A percentile compares a stretch with the other conserved stretches of the same genome.
Conservation (phyloP, 441 rosid species). For the Eutrema salsugineum region DNA sequence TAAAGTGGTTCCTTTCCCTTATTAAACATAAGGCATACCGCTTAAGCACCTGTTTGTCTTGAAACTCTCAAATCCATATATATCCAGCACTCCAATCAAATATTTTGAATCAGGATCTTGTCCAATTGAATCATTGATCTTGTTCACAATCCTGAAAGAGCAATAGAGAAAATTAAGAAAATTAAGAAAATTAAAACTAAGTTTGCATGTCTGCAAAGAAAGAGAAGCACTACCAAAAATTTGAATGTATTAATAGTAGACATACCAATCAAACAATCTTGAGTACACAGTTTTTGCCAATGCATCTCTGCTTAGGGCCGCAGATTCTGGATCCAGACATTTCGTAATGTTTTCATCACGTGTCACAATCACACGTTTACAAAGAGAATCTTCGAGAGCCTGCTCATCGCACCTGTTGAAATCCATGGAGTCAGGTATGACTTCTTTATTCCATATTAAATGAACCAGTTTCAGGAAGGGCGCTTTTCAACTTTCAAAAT, state of each 20-base stretch:
- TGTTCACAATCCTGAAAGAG: constrained; percentile 72
- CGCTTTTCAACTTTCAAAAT: constrained; percentile 14
- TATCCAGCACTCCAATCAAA: constrained; percentile 85
- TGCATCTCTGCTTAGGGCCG: constrained; percentile 76
- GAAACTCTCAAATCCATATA: constrained; percentile 95
- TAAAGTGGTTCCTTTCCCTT: constrained; percentile 27
- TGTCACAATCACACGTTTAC: constrained; percentile 86
- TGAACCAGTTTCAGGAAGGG: constrained; percentile 5
- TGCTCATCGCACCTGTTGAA: constrained; percentile 67
- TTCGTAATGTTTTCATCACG: constrained; percentile 82
- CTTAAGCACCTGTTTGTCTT: constrained; percentile 93
- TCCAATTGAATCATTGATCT: constrained; percentile 76
- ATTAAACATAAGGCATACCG: constrained; percentile 54
- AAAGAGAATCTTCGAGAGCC: constrained; percentile 82
- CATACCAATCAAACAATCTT: constrained; percentile 85
- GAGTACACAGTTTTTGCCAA: constrained; percentile 84
- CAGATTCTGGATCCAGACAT: constrained; percentile 82
- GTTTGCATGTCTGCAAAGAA: constrained; percentile 13
- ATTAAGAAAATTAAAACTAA: neutral
- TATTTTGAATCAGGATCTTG: constrained; percentile 75
- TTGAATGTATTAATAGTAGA: neutral
- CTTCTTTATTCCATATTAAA: constrained; percentile 8
- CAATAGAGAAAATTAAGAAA: constrained; percentile 11
- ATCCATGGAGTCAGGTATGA: constrained; percentile 21
- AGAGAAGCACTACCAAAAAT: constrained; percentile 20